These are phyloP conservation scores for Botrytis medusae DNA, from an alignment of 2,329 filamentous ascomycete genomes.

Conservation along the genomic window DNA sequence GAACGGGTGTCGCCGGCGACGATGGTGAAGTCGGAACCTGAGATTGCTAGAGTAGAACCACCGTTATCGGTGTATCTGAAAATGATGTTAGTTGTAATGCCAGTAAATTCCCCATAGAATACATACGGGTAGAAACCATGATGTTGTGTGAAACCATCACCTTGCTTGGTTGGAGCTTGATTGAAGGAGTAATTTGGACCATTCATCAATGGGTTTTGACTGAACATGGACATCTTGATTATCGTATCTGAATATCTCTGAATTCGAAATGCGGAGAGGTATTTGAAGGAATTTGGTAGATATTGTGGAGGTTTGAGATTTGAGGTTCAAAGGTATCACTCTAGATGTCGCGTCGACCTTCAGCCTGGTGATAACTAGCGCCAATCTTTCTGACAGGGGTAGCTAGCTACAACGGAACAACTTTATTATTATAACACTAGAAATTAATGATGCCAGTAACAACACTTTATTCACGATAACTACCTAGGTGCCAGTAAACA, in stretches of 20 bases:
- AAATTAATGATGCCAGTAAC: background rate
- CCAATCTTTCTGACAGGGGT: conserved; percentile 32
- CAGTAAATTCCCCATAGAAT: background rate
- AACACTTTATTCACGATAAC: background rate
- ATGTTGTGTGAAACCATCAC: conserved; percentile 58
- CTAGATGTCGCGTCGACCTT: conserved; percentile 31
- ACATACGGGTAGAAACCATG: conserved; percentile 91
- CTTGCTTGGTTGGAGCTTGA: conserved; percentile 55
- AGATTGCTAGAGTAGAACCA: conserved; percentile 92
- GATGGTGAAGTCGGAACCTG: conserved; percentile 91
- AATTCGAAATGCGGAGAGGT: conserved; percentile 13
- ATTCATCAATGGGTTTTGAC: conserved; percentile 67
- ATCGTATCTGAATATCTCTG: conserved; percentile 13
- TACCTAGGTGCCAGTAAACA: background rate
- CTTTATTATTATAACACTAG: background rate
- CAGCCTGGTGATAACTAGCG: conserved; percentile 30
- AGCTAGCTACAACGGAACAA: conserved; percentile 31
- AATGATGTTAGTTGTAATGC: background rate
- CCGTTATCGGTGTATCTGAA: conserved; percentile 94
- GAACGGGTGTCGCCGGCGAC: conserved; percentile 96
- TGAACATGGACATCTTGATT: conserved; percentile 64
- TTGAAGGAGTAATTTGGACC: conserved; percentile 69
- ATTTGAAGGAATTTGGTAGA: conserved; percentile 13
- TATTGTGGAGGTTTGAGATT: conserved; percentile 22
- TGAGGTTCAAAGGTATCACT: conserved; percentile 17